Conservation (phyloP, 2,329 filamentous ascomycete species). For the Macrophomina tecta region DNA sequence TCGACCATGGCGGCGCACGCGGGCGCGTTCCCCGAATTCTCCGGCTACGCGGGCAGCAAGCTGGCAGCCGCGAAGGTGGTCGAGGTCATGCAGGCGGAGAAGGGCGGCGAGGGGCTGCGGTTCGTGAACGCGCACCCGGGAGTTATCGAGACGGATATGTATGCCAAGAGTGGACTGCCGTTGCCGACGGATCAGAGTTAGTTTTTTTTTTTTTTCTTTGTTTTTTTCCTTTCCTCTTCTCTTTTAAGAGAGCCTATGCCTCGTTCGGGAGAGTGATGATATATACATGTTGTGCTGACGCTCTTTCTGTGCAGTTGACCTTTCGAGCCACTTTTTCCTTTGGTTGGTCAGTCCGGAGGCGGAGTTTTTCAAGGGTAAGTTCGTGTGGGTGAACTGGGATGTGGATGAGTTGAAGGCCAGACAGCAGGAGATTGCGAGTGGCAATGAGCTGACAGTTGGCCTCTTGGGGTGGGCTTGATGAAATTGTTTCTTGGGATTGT, state of each 20-base stretch:
- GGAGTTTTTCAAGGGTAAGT: constrained; percentile 31
- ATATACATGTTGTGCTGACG: too few relatives aligned
- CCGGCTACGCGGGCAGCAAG: constrained; percentile 46
- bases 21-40: constrained; percentile 16
- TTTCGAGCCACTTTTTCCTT: constrained; percentile 39
- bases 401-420: constrained; percentile 38
- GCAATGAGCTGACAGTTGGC: constrained; percentile 31
- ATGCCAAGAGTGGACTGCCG: constrained; percentile 12
- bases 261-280: too few relatives aligned
- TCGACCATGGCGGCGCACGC: constrained; percentile 33
- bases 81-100: constrained; percentile 43
- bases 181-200: neutral
- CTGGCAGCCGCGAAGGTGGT: constrained; percentile 44
- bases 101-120: constrained; percentile 41
- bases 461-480: constrained; percentile 31
- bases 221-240: neutral
- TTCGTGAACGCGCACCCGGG: constrained; percentile 53
- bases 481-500: too few relatives aligned
- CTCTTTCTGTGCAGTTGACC: constrained; percentile 25
- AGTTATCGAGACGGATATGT: constrained; percentile 48
- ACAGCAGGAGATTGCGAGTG: constrained; percentile 31
- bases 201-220: neutral
- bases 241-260: too few relatives aligned
- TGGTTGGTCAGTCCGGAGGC: constrained; percentile 41
- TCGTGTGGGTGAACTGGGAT: constrained; percentile 41